phyloP scores from a whole-genome alignment of 108 stramenopile genomes.

The Skeletonema costatum region DNA sequence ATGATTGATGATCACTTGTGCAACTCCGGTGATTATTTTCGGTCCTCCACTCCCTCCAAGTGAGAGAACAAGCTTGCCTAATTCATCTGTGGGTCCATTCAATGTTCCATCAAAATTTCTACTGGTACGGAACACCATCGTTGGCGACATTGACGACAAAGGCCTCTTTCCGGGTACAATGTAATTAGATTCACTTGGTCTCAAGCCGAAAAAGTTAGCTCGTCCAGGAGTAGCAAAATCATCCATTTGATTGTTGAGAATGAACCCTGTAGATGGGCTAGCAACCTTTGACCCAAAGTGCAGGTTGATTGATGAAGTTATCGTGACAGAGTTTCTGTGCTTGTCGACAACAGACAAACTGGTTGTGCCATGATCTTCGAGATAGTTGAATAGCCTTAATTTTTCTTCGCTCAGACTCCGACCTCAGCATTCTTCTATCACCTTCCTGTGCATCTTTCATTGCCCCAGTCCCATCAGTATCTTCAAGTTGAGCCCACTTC shows the following conservation, averaged over 20 bases:
- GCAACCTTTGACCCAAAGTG: conserved; percentile 63
- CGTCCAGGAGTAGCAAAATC: conserved; percentile 59
- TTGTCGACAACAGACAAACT: conserved; percentile 81
- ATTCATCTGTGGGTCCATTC: no score
- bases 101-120: conserved; percentile 2
- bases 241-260: conserved; percentile 84
- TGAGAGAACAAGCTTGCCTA: conserved; percentile 54
- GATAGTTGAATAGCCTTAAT: conserved; percentile 60
- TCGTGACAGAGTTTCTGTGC: conserved; percentile 74
- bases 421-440: conserved; percentile 44
- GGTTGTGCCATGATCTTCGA: conserved; percentile 82
- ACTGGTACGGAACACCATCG: conserved; percentile 59
- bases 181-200: conserved; percentile 73
- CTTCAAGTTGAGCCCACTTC: conserved; percentile 72
- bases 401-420: conserved; percentile 14
- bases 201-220: conserved; percentile 65
- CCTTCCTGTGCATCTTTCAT: conserved; percentile 65
- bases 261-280: conserved; percentile 72
- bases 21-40: conserved; percentile 79
- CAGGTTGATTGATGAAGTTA: conserved; percentile 77
- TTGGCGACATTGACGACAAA: conserved; percentile 85
- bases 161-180: conserved; percentile 75
- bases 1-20: conserved; percentile 73
- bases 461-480: conserved; percentile 28
- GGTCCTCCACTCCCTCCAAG: conserved; percentile 83